phyloP scores from a whole-genome alignment of 2,329 filamentous ascomycete genomes.

The Fusarium sp. region DNA sequence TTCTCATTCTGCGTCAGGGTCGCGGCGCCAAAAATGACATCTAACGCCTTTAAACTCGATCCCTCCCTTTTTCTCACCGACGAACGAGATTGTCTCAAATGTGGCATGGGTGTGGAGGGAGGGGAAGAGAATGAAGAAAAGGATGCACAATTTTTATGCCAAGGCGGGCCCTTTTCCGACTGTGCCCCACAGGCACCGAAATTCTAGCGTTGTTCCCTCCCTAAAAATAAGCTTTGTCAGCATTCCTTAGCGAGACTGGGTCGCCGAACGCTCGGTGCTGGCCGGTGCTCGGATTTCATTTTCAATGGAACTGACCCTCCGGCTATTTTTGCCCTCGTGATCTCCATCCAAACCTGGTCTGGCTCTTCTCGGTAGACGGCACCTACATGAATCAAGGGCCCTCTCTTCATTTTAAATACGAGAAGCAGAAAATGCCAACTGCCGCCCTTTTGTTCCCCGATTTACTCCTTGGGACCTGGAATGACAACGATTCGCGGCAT shows the following conservation, averaged over 20 bases:
- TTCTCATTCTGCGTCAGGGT: neutral
- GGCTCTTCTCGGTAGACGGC: neutral
- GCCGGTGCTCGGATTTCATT: neutral
- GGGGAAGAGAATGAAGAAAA: neutral
- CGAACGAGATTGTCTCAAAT: neutral
- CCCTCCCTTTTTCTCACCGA: neutral
- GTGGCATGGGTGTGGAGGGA: neutral
- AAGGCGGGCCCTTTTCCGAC: neutral
- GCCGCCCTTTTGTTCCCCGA: neutral
- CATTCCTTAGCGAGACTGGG: neutral
- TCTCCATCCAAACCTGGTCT: neutral
- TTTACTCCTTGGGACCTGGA: neutral
- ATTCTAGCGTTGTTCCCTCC: slow-evolving; percentile 5
- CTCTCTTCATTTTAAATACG: neutral
- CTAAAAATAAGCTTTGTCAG: neutral
- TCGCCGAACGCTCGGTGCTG: neutral
- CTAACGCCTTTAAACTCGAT: neutral
- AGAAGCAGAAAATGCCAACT: neutral
- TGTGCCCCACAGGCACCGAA: neutral
- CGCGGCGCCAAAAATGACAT: neutral
- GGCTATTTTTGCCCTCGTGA: neutral
- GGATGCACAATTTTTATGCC: neutral
- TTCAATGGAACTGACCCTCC: neutral
- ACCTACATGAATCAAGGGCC: neutral
- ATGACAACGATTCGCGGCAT: neutral